A percentile compares a stretch with the other conserved stretches of the same genome.
Evolutionary conservation across 768 basidiomycete genomes (phyloP).

Genomic region (Astraeus odoratus): DNA sequence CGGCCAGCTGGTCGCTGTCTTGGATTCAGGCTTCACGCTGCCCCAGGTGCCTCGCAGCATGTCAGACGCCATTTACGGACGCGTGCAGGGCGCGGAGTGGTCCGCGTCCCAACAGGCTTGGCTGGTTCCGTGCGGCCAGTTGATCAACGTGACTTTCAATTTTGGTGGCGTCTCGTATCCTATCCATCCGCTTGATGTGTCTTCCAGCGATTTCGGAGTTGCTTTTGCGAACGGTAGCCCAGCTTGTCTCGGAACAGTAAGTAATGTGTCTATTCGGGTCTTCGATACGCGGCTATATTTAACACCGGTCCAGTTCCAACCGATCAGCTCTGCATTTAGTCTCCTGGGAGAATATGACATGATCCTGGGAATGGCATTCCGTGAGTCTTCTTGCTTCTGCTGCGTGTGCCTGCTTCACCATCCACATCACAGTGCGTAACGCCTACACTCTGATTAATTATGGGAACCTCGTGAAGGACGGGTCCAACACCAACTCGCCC

Average conservation of each 20-base stretch:
- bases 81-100: slow-evolving; percentile 67
- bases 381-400: slow-evolving; percentile 34
- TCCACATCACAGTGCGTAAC: slow-evolving; percentile 54
- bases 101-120: slow-evolving; percentile 50
- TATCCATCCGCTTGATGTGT: slow-evolving; percentile 68
- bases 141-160: slow-evolving; percentile 63
- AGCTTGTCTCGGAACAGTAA: slow-evolving; percentile 62
- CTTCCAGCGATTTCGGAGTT: slow-evolving; percentile 48
- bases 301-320: slow-evolving; percentile 58
- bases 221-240: slow-evolving; percentile 39
- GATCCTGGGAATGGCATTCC: slow-evolving; percentile 76
- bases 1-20: slow-evolving; percentile 60
- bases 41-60: slow-evolving; percentile 71
- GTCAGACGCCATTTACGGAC: slow-evolving; percentile 75
- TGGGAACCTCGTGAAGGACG: slow-evolving; percentile 56
- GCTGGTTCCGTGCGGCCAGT: slow-evolving; percentile 69
- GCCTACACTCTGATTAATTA: slow-evolving; percentile 66
- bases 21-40: slow-evolving; percentile 68
- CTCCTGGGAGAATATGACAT: slow-evolving; percentile 73
- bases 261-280: slow-evolving; percentile 18
- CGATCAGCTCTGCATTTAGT: slow-evolving; percentile 75
- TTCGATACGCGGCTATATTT: neutral
- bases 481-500: slow-evolving; percentile 44
- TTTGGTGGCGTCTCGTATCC: slow-evolving; percentile 67
- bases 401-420: slow-evolving; percentile 5